Conservation (phyloP, 2,329 filamentous ascomycete species). For the Claviceps sp. region DNA sequence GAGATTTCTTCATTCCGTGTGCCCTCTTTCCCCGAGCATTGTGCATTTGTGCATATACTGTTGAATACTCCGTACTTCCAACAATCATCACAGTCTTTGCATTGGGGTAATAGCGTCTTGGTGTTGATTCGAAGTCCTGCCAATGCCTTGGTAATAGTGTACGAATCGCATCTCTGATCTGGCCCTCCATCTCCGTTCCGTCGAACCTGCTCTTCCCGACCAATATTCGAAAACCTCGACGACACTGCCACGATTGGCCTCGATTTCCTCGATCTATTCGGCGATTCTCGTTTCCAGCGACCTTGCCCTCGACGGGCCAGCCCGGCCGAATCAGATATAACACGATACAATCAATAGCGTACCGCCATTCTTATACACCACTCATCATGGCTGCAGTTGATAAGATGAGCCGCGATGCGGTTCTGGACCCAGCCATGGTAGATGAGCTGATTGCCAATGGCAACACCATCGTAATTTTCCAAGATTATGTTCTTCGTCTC, state of each 20-base stretch:
- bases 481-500: constrained; percentile 40
- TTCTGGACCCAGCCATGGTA: constrained; percentile 32
- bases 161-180: background rate
- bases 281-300: too few relatives aligned
- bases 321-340: background rate
- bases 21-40: too few relatives aligned
- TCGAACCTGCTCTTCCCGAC: background rate
- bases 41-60: background rate
- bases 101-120: background rate
- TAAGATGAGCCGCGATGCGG: constrained; percentile 26
- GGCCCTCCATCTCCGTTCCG: background rate
- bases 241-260: background rate
- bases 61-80: background rate
- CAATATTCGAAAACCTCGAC: background rate
- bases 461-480: constrained; percentile 40
- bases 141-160: background rate
- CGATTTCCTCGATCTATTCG: background rate
- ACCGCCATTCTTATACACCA: background rate
- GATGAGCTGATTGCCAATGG: constrained; percentile 40
- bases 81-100: background rate
- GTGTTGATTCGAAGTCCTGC: background rate
- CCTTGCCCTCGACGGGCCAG: background rate
- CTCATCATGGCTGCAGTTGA: background rate
- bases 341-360: background rate
- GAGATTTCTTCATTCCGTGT: background rate